Evolutionary conservation across 2,329 filamentous ascomycete species (phyloP).

Genomic region (Epichloe scottii): DNA sequence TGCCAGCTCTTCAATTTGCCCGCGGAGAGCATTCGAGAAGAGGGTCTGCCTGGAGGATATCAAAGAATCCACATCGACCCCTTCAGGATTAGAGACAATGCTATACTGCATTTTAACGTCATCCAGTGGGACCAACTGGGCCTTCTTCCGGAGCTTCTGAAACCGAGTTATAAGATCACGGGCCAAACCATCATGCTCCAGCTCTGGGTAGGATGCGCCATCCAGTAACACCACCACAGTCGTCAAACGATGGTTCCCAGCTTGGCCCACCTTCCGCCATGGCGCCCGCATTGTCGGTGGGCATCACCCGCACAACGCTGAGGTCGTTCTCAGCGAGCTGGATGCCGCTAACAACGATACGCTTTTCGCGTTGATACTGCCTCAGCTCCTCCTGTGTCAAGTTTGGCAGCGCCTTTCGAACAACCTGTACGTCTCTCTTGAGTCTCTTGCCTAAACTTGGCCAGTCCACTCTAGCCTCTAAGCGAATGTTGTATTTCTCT

Average conservation of each 20-base stretch:
- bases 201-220: conserved; percentile 59
- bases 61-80: neutral
- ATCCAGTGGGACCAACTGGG: neutral
- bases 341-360: conserved; percentile 30
- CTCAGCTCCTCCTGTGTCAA: conserved; percentile 66
- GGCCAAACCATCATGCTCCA: conserved; percentile 62
- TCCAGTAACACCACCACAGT: conserved; percentile 66
- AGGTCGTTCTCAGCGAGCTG: conserved; percentile 52
- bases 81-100: neutral
- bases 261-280: conserved; percentile 1
- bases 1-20: neutral
- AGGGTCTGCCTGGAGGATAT: neutral
- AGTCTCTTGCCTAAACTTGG: conserved; percentile 83
- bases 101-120: neutral
- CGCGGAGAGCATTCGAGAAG: neutral
- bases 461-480: conserved; percentile 74
- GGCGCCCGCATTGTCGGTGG: neutral
- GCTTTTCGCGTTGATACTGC: conserved; percentile 54
- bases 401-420: conserved; percentile 69
- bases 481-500: conserved; percentile 73
- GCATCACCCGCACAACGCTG: conserved; percentile 14
- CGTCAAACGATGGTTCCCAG: conserved; percentile 14
- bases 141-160: conserved; percentile 13
- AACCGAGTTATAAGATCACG: neutral
- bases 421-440: conserved; percentile 75